phyloP scores from a whole-genome alignment of 495 filamentous ascomycete species.

The Lepraria neglecta region DNA sequence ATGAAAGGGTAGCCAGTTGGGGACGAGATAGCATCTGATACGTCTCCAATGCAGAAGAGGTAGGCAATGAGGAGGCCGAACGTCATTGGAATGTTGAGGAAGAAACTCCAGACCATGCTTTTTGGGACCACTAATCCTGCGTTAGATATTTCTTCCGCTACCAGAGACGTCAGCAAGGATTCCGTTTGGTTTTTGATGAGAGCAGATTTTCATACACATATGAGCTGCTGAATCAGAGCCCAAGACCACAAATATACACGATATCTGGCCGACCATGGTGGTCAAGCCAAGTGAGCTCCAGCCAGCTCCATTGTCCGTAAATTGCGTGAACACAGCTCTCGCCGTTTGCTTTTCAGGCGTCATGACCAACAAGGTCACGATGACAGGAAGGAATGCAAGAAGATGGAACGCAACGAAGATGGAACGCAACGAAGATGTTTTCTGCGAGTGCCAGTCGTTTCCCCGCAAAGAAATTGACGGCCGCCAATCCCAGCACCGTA shows the following conservation, averaged over 20 bases:
- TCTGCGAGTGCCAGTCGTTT: too few species aligned
- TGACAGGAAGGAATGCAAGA: conserved; percentile 43
- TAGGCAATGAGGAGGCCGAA: conserved; percentile 28
- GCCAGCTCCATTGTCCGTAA: conserved; percentile 28
- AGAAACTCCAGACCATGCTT: not conserved
- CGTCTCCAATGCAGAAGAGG: conserved; percentile 38
- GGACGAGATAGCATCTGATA: conserved; percentile 27
- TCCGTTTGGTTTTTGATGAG: too few species aligned
- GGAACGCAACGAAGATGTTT: conserved; percentile 11
- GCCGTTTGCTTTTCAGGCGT: conserved; percentile 26
- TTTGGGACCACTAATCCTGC: not conserved
- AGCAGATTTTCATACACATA: conserved; percentile 36
- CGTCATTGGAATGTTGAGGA: not conserved
- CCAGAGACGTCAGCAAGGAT: too few species aligned
- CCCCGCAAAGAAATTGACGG: too few species aligned
- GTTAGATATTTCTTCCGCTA: not conserved
- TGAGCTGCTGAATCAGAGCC: conserved; percentile 44
- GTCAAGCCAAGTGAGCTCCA: conserved; percentile 48
- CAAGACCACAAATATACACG: not conserved
- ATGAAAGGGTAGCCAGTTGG: conserved; percentile 39
- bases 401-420: conserved; percentile 32
- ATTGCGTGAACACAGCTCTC: not conserved
- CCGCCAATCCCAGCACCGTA: conserved; percentile 23
- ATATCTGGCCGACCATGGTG: conserved; percentile 40
- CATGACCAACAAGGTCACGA: conserved; percentile 44